phyloP scores from a whole-genome alignment of 257 asterid species.

The Przewalskia tangutica region DNA sequence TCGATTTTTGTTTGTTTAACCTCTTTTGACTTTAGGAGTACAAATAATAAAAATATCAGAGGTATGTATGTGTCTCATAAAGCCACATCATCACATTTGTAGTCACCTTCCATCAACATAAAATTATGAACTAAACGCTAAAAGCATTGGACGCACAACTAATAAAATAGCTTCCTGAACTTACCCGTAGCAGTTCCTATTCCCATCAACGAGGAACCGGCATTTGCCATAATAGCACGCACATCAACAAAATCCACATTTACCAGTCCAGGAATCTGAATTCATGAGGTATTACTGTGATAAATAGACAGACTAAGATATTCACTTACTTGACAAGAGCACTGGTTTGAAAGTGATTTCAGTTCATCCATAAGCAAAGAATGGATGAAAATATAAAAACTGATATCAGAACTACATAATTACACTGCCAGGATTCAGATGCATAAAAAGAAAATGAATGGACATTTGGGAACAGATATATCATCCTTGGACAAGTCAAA shows the following conservation, averaged over 20 bases:
- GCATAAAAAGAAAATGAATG: not conserved
- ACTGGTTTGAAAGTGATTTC: not conserved
- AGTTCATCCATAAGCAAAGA: not conserved
- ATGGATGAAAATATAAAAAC: not conserved
- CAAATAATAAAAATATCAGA: not conserved
- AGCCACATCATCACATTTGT: not conserved
- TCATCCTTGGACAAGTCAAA: not conserved
- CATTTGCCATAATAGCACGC: constrained; percentile 77
- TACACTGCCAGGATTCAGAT: not conserved
- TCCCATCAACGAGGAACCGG: constrained; percentile 90
- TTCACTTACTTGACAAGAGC: not conserved
- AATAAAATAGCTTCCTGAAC: constrained; percentile 5
- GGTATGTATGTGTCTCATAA: not conserved
- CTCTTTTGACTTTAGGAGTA: not conserved
- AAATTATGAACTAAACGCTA: not conserved
- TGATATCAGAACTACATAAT: not conserved
- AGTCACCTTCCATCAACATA: not conserved
- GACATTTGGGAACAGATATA: not conserved
- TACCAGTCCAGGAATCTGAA: constrained; percentile 88
- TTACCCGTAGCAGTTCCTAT: constrained; percentile 91
- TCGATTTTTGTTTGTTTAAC: not conserved
- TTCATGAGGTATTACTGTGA: constrained; percentile 6
- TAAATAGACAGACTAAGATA: not conserved
- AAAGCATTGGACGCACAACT: not conserved
- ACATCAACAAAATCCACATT: constrained; percentile 39